Evolutionary conservation across 257 asterid genomes (phyloP), one percentile per base, ranked within the genome.

Genomic region (Penstemon eatonii): DNA sequence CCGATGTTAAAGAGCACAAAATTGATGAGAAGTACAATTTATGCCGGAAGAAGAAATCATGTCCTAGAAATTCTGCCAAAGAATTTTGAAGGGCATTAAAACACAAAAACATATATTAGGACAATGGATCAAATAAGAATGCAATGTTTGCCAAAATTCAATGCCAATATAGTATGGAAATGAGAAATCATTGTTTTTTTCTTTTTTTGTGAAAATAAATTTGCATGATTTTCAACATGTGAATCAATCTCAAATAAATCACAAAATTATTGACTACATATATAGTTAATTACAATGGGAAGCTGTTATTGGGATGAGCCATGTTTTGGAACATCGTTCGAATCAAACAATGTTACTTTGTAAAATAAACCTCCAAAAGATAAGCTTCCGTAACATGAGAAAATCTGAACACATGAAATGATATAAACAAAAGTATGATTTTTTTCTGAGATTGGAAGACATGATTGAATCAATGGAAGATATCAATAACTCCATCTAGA

Each of bases 301-400:
- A 59, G 67, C 3, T 73, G 76, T 54, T 78, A 59, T 73, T 19
- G 76, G 60, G 75, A 69, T 73, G 72, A 64, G 8, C 76, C 75
- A 68, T 58, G 70, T 64, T 68, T 44, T 73, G 56, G 73, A 69
- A 58, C 75, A 25, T 25, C 33, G 33, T 25, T 25, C 33, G 2
- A 25, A 25, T 25, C 33, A 25, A 25, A 25, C 33, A 25, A 25
- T 25, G 33, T 25, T 25, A 1, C 33, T 25, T 25, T 0, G 33
- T 1, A 25, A 25, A 25, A 25, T 25, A 25, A 25, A 25, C 33
- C 33, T 25, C 33, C 33, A 25, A 60, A 68, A 69, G 49, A 65
- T 53, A 68, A 67, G 41, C 62, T 66, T 45, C 66, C 55, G 8
- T 6, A 65, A 50, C 37, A 38, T 40, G 42, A 18, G 19, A 13